Conservation (phyloP, 1,284 basidiomycete genomes). For the Cutaneotrichosporon cyanovorans region DNA sequence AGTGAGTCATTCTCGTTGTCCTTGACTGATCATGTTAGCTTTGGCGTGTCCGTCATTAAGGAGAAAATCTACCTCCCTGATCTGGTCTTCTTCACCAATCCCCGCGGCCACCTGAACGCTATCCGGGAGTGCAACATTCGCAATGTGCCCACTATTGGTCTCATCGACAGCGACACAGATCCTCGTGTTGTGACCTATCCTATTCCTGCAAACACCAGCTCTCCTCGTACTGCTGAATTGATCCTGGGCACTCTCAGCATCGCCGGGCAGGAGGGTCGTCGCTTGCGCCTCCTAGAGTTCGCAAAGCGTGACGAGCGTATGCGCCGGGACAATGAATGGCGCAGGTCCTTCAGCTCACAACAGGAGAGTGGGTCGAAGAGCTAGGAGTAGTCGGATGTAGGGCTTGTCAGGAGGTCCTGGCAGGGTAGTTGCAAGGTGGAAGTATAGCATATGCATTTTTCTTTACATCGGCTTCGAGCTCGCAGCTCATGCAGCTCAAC, state of each 20-base stretch:
- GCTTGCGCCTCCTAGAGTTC: conserved; percentile 9
- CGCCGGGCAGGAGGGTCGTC: conserved; percentile 72
- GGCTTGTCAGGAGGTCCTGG: too few species aligned
- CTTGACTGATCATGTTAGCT: conserved; percentile 39
- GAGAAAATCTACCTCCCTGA: conserved; percentile 67
- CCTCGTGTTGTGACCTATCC: conserved; percentile 96
- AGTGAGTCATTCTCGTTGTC: conserved; percentile 42
- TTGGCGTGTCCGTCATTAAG: conserved; percentile 56
- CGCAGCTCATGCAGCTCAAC: too few species aligned
- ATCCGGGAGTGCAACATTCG: conserved; percentile 77
- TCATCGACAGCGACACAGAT: conserved; percentile 92
- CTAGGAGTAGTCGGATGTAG: too few species aligned
- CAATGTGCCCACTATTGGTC: conserved; percentile 78
- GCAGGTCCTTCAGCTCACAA: background rate
- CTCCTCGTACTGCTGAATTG: conserved; percentile 75
- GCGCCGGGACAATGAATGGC: conserved; percentile 2
- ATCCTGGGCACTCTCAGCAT: conserved; percentile 84
- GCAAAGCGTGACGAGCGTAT: conserved; percentile 1
- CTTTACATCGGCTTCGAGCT: too few species aligned
- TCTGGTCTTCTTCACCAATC: conserved; percentile 82
- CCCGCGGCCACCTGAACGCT: conserved; percentile 69
- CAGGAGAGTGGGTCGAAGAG: too few species aligned
- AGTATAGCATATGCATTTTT: too few species aligned
- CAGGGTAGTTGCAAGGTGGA: too few species aligned
- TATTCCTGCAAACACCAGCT: conserved; percentile 85